Base-by-base conservation (phyloP, 169 alveolate genomes). In the Plasmodium ovale region DNA sequence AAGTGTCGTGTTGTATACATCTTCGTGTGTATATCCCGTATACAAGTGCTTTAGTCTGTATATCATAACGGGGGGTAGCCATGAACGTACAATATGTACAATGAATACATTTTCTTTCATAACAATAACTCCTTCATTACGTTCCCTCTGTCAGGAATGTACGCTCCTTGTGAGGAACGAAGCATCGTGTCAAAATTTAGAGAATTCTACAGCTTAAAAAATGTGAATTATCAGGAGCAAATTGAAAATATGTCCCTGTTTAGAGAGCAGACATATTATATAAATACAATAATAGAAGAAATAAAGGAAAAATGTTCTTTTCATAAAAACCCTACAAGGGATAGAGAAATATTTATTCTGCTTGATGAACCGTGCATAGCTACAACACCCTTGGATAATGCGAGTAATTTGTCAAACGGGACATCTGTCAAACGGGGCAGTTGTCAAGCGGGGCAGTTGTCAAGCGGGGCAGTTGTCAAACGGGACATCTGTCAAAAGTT, bases 301-400 rank as follows among this genome's bases (percentile, higher is more conserved):
- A 85, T 85, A 56, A 85, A 64, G 62, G 91, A 64, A 70, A 67
- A 85, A 39, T 69, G 23, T 47, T 62, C 68, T 31, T 16, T 85
- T 3, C 49, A 71, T 39, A 69, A 71, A 23, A 31, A 56, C 14
- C 58, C 25, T 16, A 1, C 67, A 1, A 39, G 87, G 37, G 85
- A 82, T n/a, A 60, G 54, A 6, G 91, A 85, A 29, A 51, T 85
- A 25, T 85, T 85, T 72, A 85, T 85, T 56, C 74, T 85, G 9
- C 42, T 85, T 27, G 91, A 85, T 29, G 91, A 85, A 16, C 91
- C 91, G 0, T 85, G 91, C 27, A 85, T 85, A 56, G 91, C 91
- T 25, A 85, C 91, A 0, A 85, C 91, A 12, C 91, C 91, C 0
- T 49, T 85, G 21, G 91, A 85, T 54, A 85, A 85, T 56, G 91